Evolutionary conservation across 805 yeast species (phyloP).

Genomic region (Starmerella kuoi): DNA sequence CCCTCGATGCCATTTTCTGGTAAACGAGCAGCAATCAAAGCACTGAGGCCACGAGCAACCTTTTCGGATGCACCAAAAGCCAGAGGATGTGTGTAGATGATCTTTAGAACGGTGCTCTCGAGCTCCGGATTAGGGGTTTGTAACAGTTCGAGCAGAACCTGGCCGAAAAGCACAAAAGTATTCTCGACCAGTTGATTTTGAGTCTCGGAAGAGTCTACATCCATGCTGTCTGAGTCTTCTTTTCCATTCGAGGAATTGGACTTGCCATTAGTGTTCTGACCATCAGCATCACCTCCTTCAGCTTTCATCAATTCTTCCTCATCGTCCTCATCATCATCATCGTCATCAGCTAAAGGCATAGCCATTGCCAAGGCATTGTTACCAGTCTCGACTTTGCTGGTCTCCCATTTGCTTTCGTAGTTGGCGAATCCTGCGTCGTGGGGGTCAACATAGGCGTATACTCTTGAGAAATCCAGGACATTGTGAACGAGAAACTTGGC

Average conservation of each 20-base stretch:
- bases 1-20: not conserved
- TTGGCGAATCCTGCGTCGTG: slow-evolving; percentile 2
- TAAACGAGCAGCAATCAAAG: not conserved
- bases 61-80: slow-evolving; percentile 4
- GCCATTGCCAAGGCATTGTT: slow-evolving; percentile 17
- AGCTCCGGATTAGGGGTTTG: not conserved
- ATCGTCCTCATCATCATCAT: slow-evolving; percentile 12
- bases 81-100: not conserved
- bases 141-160: not conserved
- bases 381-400: not conserved
- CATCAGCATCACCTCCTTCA: not conserved
- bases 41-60: slow-evolving; percentile 3
- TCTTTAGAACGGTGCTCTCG: not conserved
- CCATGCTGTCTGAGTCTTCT: not conserved
- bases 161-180: slow-evolving; percentile 1
- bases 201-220: not conserved
- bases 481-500: slow-evolving; percentile 7
- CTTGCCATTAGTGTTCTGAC: not conserved
- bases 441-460: slow-evolving; percentile 7
- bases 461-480: slow-evolving; percentile 4
- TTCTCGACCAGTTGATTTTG: not conserved
- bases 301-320: not conserved
- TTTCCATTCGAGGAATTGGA: not conserved
- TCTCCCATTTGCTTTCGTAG: not conserved
- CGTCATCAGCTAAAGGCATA: slow-evolving; percentile 16